Percentiles rank a stretch among this genome's conserved stretches.
phyloP scores from a whole-genome alignment of 2,329 filamentous ascomycete species.

The Cladophialophora psammophila region DNA sequence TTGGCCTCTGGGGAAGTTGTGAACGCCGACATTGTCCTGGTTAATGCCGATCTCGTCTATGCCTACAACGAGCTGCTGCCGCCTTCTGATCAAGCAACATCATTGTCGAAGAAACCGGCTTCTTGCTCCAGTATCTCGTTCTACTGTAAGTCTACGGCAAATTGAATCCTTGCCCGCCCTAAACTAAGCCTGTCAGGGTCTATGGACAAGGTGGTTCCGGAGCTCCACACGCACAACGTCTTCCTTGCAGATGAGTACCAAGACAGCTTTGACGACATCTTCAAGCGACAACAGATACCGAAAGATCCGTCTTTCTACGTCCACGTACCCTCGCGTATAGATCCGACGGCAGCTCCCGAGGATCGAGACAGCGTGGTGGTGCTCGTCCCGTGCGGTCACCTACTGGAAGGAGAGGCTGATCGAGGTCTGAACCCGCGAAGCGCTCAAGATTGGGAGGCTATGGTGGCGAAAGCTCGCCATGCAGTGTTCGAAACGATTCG shows the following conservation, averaged over 20 bases:
- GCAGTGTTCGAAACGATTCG: constrained; percentile 69
- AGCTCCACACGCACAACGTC: constrained; percentile 76
- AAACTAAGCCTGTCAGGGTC: constrained; percentile 54
- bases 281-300: constrained; percentile 72
- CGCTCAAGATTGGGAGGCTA: constrained; percentile 66
- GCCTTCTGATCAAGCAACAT: constrained; percentile 51
- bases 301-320: constrained; percentile 76
- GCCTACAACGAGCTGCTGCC: constrained; percentile 75
- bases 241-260: constrained; percentile 77
- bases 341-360: constrained; percentile 70
- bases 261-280: constrained; percentile 78
- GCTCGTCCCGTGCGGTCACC: constrained; percentile 75
- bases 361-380: constrained; percentile 72
- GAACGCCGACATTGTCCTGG: constrained; percentile 69
- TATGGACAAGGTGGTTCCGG: constrained; percentile 65
- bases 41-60: constrained; percentile 78
- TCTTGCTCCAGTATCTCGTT: constrained; percentile 79
- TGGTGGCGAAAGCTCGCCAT: constrained; percentile 65
- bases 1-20: constrained; percentile 66
- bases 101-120: constrained; percentile 45
- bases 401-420: constrained; percentile 51
- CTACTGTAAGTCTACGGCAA: constrained; percentile 63
- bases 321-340: constrained; percentile 75
- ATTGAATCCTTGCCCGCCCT: background rate
- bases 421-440: constrained; percentile 40